These are phyloP conservation scores for Starmerella potacharoeniae DNA, from an alignment of 805 yeast genomes.

Conservation along the genomic window DNA sequence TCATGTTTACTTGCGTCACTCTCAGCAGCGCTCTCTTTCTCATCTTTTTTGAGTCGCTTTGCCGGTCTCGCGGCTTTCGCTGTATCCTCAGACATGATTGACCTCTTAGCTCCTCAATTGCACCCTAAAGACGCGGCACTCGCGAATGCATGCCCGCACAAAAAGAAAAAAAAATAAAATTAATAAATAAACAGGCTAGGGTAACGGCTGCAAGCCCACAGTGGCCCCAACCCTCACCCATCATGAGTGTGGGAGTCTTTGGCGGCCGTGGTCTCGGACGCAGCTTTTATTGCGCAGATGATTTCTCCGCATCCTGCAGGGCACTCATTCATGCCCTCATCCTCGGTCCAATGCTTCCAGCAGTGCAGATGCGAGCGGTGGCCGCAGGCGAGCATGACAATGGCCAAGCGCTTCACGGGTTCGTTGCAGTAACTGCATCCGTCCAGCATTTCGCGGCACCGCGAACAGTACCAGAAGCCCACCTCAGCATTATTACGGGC, in stretches of 20 bases:
- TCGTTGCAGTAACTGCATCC: slow-evolving; percentile 70
- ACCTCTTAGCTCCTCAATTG: no score
- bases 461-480: slow-evolving; percentile 81
- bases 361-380: slow-evolving; percentile 81
- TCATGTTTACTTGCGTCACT: no score
- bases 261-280: neutral
- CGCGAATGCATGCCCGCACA: no score
- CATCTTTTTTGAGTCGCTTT: no score
- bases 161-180: neutral
- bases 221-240: neutral
- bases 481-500: slow-evolving; percentile 31
- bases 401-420: slow-evolving; percentile 61
- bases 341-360: slow-evolving; percentile 56
- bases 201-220: neutral
- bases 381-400: slow-evolving; percentile 59
- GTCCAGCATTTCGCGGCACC: slow-evolving; percentile 48
- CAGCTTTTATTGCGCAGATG: neutral
- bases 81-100: no score
- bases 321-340: slow-evolving; percentile 45
- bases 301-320: slow-evolving; percentile 62
- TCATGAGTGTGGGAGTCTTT: neutral
- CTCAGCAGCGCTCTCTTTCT: no score
- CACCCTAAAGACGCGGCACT: no score
- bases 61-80: no score
- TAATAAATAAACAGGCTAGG: neutral